Evolutionary conservation across 495 filamentous ascomycete species (phyloP).

Genomic region (Aspergillus ostianus): DNA sequence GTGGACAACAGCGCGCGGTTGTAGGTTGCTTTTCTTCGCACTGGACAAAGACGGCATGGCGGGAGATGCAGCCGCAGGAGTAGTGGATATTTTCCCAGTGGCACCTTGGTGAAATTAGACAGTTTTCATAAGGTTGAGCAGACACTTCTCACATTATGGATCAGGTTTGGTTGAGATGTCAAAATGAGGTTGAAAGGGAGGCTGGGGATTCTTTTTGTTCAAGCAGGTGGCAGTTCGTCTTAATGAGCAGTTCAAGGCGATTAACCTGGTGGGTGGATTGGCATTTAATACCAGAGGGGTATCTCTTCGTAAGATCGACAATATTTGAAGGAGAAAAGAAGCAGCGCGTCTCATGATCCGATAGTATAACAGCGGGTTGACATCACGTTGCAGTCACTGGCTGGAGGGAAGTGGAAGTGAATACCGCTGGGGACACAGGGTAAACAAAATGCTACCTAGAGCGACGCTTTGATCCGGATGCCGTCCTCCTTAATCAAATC

Average conservation of each 20-base stretch:
- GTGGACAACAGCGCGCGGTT: neutral
- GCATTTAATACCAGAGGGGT: no score
- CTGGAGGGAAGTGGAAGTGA: no score
- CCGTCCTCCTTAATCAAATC: conserved; percentile 47
- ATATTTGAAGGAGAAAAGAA: neutral
- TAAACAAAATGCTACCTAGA: neutral
- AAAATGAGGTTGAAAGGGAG: no score
- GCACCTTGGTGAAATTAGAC: neutral
- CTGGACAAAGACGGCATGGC: neutral
- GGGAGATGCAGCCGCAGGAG: neutral
- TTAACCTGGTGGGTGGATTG: no score
- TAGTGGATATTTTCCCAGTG: neutral
- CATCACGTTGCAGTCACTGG: neutral
- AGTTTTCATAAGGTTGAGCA: no score
- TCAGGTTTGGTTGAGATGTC: no score
- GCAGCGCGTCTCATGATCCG: neutral
- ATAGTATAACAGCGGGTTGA: neutral
- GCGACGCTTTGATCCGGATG: neutral
- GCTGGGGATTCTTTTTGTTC: no score
- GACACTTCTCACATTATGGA: no score
- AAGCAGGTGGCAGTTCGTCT: neutral
- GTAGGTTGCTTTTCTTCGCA: neutral
- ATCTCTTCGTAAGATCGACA: neutral
- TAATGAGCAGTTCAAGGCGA: no score
- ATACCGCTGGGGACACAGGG: no score